A percentile compares a stretch with the other conserved stretches of the same genome.
Conservation (phyloP, 2,329 filamentous ascomycete species). For the Fonsecaea multimorphosa region DNA sequence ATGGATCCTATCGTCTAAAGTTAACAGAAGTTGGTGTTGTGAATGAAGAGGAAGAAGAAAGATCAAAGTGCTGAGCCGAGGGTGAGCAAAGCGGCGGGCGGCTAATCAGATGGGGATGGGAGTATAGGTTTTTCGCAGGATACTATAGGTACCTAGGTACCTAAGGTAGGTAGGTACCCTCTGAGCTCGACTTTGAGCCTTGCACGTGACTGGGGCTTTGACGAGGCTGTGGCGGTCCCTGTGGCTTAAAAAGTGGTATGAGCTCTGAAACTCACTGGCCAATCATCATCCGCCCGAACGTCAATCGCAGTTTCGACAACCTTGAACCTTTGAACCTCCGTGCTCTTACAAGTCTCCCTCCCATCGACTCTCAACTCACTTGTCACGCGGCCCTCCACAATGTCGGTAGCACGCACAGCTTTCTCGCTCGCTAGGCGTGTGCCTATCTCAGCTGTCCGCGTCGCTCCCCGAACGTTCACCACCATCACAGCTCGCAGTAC, state of each 20-base stretch:
- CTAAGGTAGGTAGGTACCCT: no score
- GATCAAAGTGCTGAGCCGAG: slow-evolving; percentile 12
- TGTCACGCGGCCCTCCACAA: slow-evolving; percentile 41
- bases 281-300: slow-evolving; percentile 4
- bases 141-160: slow-evolving; percentile 5
- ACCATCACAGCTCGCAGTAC: slow-evolving; percentile 54
- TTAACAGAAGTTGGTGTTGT: slow-evolving; percentile 17
- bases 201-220: neutral
- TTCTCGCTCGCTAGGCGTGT: slow-evolving; percentile 54
- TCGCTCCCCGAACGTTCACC: slow-evolving; percentile 54
- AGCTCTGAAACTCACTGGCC: slow-evolving; percentile 4
- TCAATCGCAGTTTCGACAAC: slow-evolving; percentile 22
- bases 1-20: slow-evolving; percentile 18
- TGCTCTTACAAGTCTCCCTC: slow-evolving; percentile 13
- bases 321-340: slow-evolving; percentile 16
- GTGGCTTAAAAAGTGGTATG: slow-evolving; percentile 17
- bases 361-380: slow-evolving; percentile 31
- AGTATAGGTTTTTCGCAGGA: neutral
- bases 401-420: slow-evolving; percentile 57
- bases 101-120: slow-evolving; percentile 8
- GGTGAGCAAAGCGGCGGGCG: slow-evolving; percentile 12
- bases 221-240: no score
- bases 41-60: slow-evolving; percentile 1
- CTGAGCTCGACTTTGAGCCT: no score
- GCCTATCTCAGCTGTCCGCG: slow-evolving; percentile 45